Evolutionary conservation across 768 basidiomycete species (phyloP).

Genomic region (Aureoboletus auriporus): DNA sequence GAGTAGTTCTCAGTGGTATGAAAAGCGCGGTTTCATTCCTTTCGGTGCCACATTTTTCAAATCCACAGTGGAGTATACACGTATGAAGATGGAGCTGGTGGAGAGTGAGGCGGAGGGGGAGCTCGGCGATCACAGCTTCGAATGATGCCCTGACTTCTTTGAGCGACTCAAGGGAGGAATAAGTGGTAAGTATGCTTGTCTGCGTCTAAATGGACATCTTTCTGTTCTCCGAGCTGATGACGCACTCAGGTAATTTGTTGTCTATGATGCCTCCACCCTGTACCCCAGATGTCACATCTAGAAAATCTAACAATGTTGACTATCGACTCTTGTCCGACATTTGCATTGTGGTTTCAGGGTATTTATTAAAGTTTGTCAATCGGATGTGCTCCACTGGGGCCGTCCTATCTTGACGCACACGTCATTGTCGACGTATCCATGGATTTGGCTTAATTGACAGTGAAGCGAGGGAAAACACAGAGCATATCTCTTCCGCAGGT

Average conservation of each 20-base stretch:
- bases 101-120: background rate
- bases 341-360: conserved; percentile 5
- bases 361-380: background rate
- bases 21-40: conserved; percentile 44
- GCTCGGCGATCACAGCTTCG: background rate
- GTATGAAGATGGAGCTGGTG: conserved; percentile 42
- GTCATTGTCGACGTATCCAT: conserved; percentile 1
- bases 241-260: background rate
- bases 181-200: conserved; percentile 3
- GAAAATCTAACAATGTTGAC: conserved; percentile 1
- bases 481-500: background rate
- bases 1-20: conserved; percentile 46
- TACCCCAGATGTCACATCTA: conserved; percentile 9
- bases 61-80: conserved; percentile 50
- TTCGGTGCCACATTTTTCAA: conserved; percentile 54
- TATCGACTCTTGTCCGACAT: background rate
- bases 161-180: background rate
- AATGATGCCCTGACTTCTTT: background rate
- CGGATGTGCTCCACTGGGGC: conserved; percentile 1
- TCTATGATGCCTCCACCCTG: conserved; percentile 12
- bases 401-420: conserved; percentile 1
- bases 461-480: background rate
- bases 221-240: conserved; percentile 7
- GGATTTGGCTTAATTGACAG: background rate
- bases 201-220: background rate